Percentiles rank a stretch among this genome's conserved stretches.
These are phyloP conservation scores for Yamadazyma taylorii DNA, from an alignment of 1,139 yeast species.

Conservation along the genomic window DNA sequence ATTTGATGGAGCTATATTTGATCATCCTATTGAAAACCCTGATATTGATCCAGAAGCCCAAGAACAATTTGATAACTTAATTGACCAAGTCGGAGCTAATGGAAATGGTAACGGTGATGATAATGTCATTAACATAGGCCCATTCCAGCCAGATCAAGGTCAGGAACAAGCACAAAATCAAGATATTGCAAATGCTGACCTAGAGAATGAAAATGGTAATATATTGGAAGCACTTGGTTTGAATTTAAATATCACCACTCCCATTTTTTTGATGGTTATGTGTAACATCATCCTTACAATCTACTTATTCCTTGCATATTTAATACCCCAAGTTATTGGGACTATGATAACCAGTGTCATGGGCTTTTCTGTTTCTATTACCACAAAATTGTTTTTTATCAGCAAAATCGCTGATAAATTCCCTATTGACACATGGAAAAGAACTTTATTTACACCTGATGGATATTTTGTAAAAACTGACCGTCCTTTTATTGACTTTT, in stretches of 20 bases:
- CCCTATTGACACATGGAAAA: neutral
- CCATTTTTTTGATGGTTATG: conserved; percentile 34
- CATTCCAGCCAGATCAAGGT: conserved; percentile 2
- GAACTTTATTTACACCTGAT: neutral
- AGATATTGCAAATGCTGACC: conserved; percentile 13
- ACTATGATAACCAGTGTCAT: conserved; percentile 23
- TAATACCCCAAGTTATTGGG: conserved; percentile 58
- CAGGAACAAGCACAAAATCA: conserved; percentile 11
- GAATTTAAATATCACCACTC: conserved; percentile 35
- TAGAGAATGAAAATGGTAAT: conserved; percentile 19
- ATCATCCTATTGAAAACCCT: neutral
- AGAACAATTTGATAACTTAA: conserved; percentile 2
- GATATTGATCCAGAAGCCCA: neutral
- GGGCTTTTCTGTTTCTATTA: conserved; percentile 10
- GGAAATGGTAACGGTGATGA: conserved; percentile 1
- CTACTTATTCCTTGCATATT: conserved; percentile 48
- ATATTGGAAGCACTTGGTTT: conserved; percentile 40
- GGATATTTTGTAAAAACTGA: conserved; percentile 10
- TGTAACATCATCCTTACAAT: conserved; percentile 45
- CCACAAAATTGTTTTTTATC: conserved; percentile 2
- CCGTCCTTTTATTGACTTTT: conserved; percentile 14
- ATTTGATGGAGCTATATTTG: neutral
- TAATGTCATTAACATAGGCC: neutral
- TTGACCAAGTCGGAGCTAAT: conserved; percentile 1
- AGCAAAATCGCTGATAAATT: conserved; percentile 1